Conservation (phyloP, 2,329 filamentous ascomycete species). For the Phyllosticta citribraziliensis region DNA sequence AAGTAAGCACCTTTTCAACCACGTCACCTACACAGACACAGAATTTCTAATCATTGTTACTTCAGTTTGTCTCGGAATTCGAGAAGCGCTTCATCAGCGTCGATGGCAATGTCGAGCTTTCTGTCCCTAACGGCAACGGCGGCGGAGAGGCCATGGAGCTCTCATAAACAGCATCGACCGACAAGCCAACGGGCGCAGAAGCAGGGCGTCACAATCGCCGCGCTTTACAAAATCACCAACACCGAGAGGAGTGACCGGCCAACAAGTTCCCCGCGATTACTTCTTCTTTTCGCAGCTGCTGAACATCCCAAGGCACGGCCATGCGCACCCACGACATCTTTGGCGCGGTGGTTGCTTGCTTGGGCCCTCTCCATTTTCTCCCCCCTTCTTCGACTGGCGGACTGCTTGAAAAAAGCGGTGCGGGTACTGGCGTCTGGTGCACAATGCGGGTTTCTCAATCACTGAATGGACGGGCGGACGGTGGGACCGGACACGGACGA, state of each 20-base stretch:
- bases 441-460: neutral
- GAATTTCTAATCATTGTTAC: slow-evolving; percentile 13
- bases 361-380: neutral
- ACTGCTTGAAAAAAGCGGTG: neutral
- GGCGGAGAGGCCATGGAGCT: slow-evolving; percentile 57
- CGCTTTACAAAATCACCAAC: too few species aligned
- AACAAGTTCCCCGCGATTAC: too few species aligned
- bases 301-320: too few species aligned
- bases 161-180: slow-evolving; percentile 32
- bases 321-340: too few species aligned
- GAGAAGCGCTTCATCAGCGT: slow-evolving; percentile 91
- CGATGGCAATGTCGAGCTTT: slow-evolving; percentile 67
- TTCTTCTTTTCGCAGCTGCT: too few species aligned
- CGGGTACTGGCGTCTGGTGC: neutral
- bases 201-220: too few species aligned
- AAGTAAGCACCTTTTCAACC: slow-evolving; percentile 29
- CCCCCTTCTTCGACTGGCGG: neutral
- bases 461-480: neutral
- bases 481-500: neutral
- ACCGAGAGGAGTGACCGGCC: too few species aligned
- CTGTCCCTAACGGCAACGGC: slow-evolving; percentile 36
- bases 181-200: too few species aligned
- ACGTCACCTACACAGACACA: neutral
- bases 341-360: neutral
- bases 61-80: slow-evolving; percentile 68